Evolutionary conservation across 306 rosid species (phyloP).

Genomic region (Cicer cuneatum): DNA sequence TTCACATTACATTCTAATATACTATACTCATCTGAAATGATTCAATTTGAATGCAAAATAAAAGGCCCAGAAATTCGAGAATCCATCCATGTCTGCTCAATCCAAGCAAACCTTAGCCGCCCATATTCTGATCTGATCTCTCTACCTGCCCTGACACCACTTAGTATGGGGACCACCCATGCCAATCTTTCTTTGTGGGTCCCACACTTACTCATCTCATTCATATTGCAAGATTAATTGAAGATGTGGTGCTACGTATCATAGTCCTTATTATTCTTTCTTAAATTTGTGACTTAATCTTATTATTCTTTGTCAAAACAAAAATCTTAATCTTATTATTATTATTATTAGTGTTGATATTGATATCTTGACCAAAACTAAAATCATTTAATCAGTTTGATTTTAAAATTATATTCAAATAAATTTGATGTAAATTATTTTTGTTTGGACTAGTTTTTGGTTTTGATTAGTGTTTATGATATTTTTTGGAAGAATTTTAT

Average conservation of each 20-base stretch:
- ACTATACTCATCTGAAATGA: background rate
- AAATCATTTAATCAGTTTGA: background rate
- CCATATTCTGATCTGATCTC: constrained; percentile 33
- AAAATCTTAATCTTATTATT: background rate
- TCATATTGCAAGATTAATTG: background rate
- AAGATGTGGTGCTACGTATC: constrained; percentile 31
- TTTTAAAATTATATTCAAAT: too few relatives aligned
- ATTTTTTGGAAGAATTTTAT: too few relatives aligned
- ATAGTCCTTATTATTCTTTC: background rate
- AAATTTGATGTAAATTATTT: too few relatives aligned
- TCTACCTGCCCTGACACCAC: constrained; percentile 27
- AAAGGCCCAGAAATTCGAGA: background rate
- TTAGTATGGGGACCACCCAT: constrained; percentile 45
- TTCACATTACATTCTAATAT: too few relatives aligned
- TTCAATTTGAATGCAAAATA: background rate
- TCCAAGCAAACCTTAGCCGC: constrained; percentile 48
- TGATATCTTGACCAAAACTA: background rate
- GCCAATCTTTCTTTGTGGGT: background rate
- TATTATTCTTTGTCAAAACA: too few relatives aligned
- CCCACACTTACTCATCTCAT: background rate
- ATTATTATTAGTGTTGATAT: background rate
- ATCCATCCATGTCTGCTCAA: constrained; percentile 9
- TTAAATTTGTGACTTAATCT: background rate
- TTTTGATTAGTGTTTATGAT: too few relatives aligned
- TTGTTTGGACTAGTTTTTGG: background rate